Base-by-base conservation (phyloP, 352 stramenopile genomes). In the Globisporangium nunn region DNA sequence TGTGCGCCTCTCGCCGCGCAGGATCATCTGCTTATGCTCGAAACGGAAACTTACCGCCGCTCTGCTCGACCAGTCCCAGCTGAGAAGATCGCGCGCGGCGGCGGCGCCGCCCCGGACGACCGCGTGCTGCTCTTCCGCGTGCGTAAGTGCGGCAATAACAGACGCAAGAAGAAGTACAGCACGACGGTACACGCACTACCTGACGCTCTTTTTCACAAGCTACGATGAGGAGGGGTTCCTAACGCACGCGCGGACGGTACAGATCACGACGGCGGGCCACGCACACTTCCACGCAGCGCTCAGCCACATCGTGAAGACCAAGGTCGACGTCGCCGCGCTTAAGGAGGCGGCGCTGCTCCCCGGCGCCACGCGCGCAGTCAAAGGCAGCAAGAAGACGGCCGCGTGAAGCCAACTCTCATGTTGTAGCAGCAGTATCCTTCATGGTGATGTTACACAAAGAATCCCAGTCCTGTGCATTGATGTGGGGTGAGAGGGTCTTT, bases 121-220 rank as follows among this genome's bases (percentile, higher is more conserved):
- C 68, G 77, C 55, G 75, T 85, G 59, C 60, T 90, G 66, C 72
- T 91, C 49, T 90, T 91, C 54, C 83, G 81, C 51, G 79, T 71
- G 11, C 77, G 65, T 53, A 85, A 90, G 46, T 91, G 91, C 57
- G 83, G 83, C 59, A 93, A 93, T 72, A 93, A 93, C 65, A 85
- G 85, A 66, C 81, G 91, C 75, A 93, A 93, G 78, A 77, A 73
- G 62, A 93, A 93, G 67, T 84, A 81, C 66, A 90, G 81, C 63
- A 83, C 83, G 8, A 70, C 80, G 63, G 83, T 90, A 67, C 37
- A 67, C 28, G 50, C 47, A 28, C 28, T 50, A 0, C 8, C 0
- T 23, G 23, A 23, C 23, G 23, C 23, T 23, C 23, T 23, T 23
- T 23, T 23, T 23, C 23, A 23, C 23, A 23, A 23, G 23, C 23